These are phyloP conservation scores for Linnemannia elongata DNA, from an alignment of 192 early-diverging fungal genomes.

Conservation along the genomic window DNA sequence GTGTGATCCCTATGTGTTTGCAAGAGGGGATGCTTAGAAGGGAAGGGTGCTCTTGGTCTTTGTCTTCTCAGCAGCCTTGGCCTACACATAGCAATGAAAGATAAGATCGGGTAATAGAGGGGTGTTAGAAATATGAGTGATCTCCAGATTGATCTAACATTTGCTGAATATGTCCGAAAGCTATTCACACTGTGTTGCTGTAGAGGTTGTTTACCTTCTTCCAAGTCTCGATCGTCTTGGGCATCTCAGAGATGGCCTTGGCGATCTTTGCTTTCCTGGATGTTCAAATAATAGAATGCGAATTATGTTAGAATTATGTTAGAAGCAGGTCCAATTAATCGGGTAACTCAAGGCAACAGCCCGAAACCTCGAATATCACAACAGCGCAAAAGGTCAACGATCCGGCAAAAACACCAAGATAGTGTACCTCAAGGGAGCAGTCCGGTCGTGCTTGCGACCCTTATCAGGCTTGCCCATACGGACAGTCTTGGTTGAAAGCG, in stretches of 20 bases:
- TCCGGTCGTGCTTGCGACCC: conserved; percentile 59
- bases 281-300: background rate
- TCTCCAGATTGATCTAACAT: too few relatives aligned
- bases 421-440: conserved; percentile 44
- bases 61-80: conserved; percentile 49
- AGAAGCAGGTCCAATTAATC: background rate
- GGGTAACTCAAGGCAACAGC: too few relatives aligned
- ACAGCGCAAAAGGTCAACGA: background rate
- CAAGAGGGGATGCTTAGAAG: conserved; percentile 30
- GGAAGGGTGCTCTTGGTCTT: conserved; percentile 56
- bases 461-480: conserved; percentile 57
- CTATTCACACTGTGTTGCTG: too few relatives aligned
- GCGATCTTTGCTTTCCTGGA: conserved; percentile 54
- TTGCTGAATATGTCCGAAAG: too few relatives aligned
- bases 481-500: conserved; percentile 46
- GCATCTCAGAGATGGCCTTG: conserved; percentile 63
- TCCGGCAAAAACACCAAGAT: background rate
- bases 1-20: too few relatives aligned
- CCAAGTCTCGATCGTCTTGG: conserved; percentile 60
- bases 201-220: conserved; percentile 40
- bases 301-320: background rate
- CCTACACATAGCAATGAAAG: conserved; percentile 10
- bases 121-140: background rate
- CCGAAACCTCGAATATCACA: too few relatives aligned
- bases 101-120: background rate